Evolutionary conservation across 371 early-diverging fungal species (phyloP).

Genomic region (Mucor mucedo): DNA sequence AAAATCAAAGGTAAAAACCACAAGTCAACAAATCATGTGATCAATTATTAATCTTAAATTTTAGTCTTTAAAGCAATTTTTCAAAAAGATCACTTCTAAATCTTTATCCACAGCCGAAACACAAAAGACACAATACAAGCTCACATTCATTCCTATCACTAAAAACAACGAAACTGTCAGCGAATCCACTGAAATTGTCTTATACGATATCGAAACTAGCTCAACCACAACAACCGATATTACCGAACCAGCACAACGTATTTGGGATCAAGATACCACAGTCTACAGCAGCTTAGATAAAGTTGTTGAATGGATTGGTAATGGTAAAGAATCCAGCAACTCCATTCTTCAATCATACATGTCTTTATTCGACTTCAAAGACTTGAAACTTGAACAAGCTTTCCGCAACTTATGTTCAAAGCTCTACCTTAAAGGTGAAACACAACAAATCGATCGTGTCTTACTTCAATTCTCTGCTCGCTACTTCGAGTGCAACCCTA

Average conservation of each 20-base stretch:
- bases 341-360: constrained; percentile 70
- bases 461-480: constrained; percentile 70
- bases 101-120: neutral
- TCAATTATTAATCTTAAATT: neutral
- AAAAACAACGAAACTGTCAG: constrained; percentile 6
- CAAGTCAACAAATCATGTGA: neutral
- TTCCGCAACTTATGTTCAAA: constrained; percentile 74
- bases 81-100: constrained; percentile 15
- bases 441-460: constrained; percentile 84
- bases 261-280: constrained; percentile 48
- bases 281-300: constrained; percentile 36
- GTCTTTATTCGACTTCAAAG: constrained; percentile 70
- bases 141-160: constrained; percentile 21
- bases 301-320: constrained; percentile 48
- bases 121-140: constrained; percentile 20
- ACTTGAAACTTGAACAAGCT: constrained; percentile 71
- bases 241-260: constrained; percentile 34
- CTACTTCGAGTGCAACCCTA: constrained; percentile 76
- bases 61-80: constrained; percentile 9
- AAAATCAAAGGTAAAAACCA: constrained; percentile 19
- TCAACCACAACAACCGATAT: neutral
- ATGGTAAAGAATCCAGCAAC: constrained; percentile 53
- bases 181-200: constrained; percentile 10
- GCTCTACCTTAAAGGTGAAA: constrained; percentile 79
- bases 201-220: constrained; percentile 5